phyloP scores from a whole-genome alignment of 148 eudicot species.

The Diospyros lotus region DNA sequence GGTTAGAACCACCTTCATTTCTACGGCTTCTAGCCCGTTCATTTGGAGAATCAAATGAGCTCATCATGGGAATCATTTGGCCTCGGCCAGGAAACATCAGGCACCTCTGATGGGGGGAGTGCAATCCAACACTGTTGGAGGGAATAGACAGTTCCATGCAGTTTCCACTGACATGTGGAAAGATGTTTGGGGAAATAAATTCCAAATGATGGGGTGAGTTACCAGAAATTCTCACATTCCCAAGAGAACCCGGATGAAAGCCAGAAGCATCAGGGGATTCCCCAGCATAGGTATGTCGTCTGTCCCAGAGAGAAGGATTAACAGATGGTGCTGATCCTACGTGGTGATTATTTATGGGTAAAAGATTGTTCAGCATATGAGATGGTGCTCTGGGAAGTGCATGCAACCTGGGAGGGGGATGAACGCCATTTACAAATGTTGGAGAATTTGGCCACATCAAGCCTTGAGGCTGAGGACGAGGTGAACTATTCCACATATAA shows the following conservation, averaged over 20 bases:
- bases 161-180: slow-evolving; percentile 53
- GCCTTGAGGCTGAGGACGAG: slow-evolving; percentile 40
- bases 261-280: slow-evolving; percentile 58
- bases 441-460: slow-evolving; percentile 62
- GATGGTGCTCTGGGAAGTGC: slow-evolving; percentile 47
- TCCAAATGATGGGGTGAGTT: slow-evolving; percentile 62
- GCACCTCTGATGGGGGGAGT: slow-evolving; percentile 55
- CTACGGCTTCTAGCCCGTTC: slow-evolving; percentile 61
- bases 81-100: slow-evolving; percentile 54
- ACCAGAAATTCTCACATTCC: slow-evolving; percentile 51
- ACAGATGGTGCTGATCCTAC: slow-evolving; percentile 73
- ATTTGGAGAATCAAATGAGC: slow-evolving; percentile 53
- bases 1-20: slow-evolving; percentile 48
- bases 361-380: slow-evolving; percentile 42
- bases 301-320: slow-evolving; percentile 76
- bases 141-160: slow-evolving; percentile 53
- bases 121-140: slow-evolving; percentile 48
- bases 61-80: slow-evolving; percentile 50
- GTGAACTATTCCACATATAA: slow-evolving; percentile 58
- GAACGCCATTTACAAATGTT: slow-evolving; percentile 45
- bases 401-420: slow-evolving; percentile 41
- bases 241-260: slow-evolving; percentile 65
- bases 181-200: slow-evolving; percentile 44
- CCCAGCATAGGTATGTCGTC: slow-evolving; percentile 44
- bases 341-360: slow-evolving; percentile 51